These are phyloP conservation scores for Talaromyces sp. DNA, from an alignment of 2,329 filamentous ascomycete genomes.

Conservation along the genomic window DNA sequence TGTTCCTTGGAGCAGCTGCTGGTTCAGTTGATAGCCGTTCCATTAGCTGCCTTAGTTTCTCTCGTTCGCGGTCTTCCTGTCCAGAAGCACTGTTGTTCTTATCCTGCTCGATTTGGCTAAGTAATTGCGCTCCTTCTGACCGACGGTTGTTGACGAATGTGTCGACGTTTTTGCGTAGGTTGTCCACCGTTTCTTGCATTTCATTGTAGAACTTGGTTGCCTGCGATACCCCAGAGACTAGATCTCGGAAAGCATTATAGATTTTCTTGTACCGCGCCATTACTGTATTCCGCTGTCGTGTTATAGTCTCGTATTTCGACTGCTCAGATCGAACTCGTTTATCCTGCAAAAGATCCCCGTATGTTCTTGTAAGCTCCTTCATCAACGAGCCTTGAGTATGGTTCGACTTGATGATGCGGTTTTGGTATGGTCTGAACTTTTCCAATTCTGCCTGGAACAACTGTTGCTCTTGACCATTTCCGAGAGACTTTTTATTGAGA, in stretches of 20 bases:
- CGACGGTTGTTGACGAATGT: constrained; percentile 93
- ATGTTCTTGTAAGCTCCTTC: constrained; percentile 87
- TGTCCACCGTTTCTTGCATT: constrained; percentile 92
- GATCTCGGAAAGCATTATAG: constrained; percentile 87
- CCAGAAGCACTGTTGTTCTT: constrained; percentile 58
- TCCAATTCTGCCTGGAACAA: constrained; percentile 96
- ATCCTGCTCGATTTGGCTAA: constrained; percentile 81
- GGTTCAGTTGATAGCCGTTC: constrained; percentile 86
- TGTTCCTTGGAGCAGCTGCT: constrained; percentile 25
- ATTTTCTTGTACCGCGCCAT: constrained; percentile 85
- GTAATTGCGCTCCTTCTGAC: constrained; percentile 83
- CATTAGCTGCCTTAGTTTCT: constrained; percentile 85
- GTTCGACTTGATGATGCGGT: constrained; percentile 82
- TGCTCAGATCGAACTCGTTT: constrained; percentile 91
- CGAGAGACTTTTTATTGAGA: constrained; percentile 93
- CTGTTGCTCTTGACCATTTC: constrained; percentile 77
- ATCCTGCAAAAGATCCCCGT: constrained; percentile 85
- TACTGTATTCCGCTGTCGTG: constrained; percentile 74
- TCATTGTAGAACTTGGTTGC: constrained; percentile 93
- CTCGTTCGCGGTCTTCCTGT: constrained; percentile 76
- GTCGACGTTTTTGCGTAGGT: constrained; percentile 91
- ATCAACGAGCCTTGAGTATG: constrained; percentile 93
- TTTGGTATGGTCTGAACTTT: constrained; percentile 93
- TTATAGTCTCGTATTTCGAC: constrained; percentile 88
- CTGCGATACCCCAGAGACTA: constrained; percentile 78